These are phyloP conservation scores for Oxyria digyna DNA, from an alignment of 148 eudicot species.

Conservation along the genomic window DNA sequence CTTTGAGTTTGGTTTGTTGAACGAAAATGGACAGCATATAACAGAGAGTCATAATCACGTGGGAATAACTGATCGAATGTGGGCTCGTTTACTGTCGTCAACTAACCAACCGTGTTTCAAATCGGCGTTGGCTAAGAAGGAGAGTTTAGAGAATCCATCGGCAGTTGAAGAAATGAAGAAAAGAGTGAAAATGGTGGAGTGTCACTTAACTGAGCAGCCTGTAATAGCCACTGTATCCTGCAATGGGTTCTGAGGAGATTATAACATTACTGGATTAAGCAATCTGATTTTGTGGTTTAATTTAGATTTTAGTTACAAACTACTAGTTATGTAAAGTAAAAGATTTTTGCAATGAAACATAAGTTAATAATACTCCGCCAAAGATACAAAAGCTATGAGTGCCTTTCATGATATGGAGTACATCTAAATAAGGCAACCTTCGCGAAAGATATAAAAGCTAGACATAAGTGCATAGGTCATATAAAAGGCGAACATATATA, in stretches of 20 bases:
- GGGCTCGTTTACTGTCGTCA: conserved; percentile 5
- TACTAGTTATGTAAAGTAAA: not conserved
- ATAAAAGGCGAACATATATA: no score
- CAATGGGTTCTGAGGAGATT: not conserved
- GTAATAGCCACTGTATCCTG: not conserved
- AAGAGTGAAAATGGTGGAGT: not conserved
- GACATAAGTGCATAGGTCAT: no score
- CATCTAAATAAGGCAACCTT: no score
- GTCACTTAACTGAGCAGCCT: not conserved
- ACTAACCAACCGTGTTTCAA: conserved; percentile 5
- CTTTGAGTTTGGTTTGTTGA: no score
- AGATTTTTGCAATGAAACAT: no score
- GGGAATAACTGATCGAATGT: conserved; percentile 7
- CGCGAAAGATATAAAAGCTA: no score
- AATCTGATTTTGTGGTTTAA: not conserved
- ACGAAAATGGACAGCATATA: not conserved
- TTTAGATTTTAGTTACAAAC: not conserved
- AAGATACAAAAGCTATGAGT: no score
- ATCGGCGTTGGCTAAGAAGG: not conserved
- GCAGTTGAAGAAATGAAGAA: not conserved
- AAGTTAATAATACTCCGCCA: no score
- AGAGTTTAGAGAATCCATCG: not conserved
- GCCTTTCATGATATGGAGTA: no score
- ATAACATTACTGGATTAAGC: no score
- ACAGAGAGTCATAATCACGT: not conserved